Evolutionary conservation across 345 rosid species (phyloP).

Genomic region (Rhizophora apiculata): DNA sequence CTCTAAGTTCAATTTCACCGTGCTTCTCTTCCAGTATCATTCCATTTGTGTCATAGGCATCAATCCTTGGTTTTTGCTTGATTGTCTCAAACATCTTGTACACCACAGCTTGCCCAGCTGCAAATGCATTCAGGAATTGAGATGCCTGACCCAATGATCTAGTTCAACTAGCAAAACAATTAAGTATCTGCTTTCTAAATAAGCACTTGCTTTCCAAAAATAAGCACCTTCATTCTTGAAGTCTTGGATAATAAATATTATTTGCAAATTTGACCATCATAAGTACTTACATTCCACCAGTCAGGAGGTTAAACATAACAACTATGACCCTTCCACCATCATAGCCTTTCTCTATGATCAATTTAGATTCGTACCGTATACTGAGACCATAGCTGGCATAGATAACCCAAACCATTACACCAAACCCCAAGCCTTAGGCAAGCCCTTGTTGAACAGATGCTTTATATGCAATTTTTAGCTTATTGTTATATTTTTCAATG

Average conservation of each 20-base stretch:
- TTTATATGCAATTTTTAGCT: constrained; percentile 54
- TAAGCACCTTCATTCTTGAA: too few species aligned
- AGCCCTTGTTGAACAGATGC: constrained; percentile 62
- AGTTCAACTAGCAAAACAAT: constrained; percentile 3
- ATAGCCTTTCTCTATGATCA: constrained; percentile 62
- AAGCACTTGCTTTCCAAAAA: constrained; percentile 1
- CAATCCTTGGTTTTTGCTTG: constrained; percentile 47
- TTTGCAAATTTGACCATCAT: background rate
- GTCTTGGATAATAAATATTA: background rate
- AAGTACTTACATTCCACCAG: constrained; percentile 69
- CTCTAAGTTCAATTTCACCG: constrained; percentile 58
- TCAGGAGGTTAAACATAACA: constrained; percentile 58
- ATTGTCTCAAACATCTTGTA: constrained; percentile 74
- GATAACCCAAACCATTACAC: constrained; percentile 41
- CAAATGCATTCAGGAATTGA: constrained; percentile 63
- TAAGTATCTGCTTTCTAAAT: background rate
- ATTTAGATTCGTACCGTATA: constrained; percentile 61
- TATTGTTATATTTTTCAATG: constrained; percentile 50
- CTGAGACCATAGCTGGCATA: constrained; percentile 62
- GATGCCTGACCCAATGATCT: constrained; percentile 72
- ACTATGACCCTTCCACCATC: constrained; percentile 73
- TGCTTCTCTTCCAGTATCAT: constrained; percentile 37
- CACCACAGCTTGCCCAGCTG: constrained; percentile 64
- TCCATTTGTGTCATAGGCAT: constrained; percentile 48
- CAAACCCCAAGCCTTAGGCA: constrained; percentile 70